These are phyloP conservation scores for Hypoxylon sp. DNA, from an alignment of 2,329 filamentous ascomycete species.

Conservation along the genomic window DNA sequence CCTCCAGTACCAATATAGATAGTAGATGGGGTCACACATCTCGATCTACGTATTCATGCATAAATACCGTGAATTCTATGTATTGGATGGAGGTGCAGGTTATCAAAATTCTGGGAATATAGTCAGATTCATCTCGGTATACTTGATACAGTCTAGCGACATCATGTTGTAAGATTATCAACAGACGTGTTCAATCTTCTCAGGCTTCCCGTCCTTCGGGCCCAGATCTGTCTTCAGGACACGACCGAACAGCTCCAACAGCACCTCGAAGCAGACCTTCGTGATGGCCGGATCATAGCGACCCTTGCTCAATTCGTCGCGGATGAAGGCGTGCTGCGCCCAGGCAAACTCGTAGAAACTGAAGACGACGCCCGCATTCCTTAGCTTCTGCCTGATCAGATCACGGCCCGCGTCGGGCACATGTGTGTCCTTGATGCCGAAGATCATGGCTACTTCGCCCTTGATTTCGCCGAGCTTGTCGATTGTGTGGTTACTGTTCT, in stretches of 20 bases:
- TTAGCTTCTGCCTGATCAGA: slow-evolving; percentile 84
- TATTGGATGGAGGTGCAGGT: slow-evolving; percentile 8
- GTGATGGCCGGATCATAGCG: slow-evolving; percentile 89
- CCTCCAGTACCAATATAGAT: slow-evolving; percentile 1
- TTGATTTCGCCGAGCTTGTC: slow-evolving; percentile 75
- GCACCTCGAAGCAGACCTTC: slow-evolving; percentile 91
- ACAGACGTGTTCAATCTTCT: slow-evolving; percentile 81
- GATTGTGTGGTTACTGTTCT: slow-evolving; percentile 65
- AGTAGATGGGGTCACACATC: slow-evolving; percentile 16
- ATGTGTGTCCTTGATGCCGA: slow-evolving; percentile 91
- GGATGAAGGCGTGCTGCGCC: slow-evolving; percentile 95
- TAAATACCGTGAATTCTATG: slow-evolving; percentile 5
- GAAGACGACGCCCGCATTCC: slow-evolving; percentile 80
- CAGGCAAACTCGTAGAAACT: slow-evolving; percentile 92
- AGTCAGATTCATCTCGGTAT: slow-evolving; percentile 2
- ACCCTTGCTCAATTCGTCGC: slow-evolving; percentile 94
- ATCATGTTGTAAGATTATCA: slow-evolving; percentile 53
- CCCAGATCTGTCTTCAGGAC: slow-evolving; percentile 85
- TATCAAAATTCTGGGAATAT: slow-evolving; percentile 7
- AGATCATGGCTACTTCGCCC: slow-evolving; percentile 89
- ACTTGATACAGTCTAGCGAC: slow-evolving; percentile 12
- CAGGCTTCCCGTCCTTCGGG: slow-evolving; percentile 70
- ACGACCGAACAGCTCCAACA: slow-evolving; percentile 87
- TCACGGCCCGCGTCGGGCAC: slow-evolving; percentile 87
- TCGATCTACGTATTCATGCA: slow-evolving; percentile 18